Base-by-base conservation (phyloP, 1,284 basidiomycete genomes). In the Ceratobasidium sp. region DNA sequence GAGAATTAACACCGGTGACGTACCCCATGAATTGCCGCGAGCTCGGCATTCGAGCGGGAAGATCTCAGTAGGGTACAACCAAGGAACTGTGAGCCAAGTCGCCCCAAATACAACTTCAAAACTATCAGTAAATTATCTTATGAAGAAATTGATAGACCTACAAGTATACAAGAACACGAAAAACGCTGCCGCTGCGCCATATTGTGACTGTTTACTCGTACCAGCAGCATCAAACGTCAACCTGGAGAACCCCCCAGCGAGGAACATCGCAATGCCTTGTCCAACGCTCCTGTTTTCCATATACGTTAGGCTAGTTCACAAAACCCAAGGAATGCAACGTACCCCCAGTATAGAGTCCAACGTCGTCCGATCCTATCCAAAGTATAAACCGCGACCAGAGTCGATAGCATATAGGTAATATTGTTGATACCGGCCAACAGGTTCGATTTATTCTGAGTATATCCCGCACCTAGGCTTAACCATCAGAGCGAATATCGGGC, bases 321-420 rank as follows among this genome's bases (percentile, higher is more conserved):
- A 18, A 32, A 3, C 4, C 12, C 9, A 41, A 28, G 8, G 36
- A 9, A 16, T 18, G 39, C 18, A 14, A 46, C 65, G 26, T 45
- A 69, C 65, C 82, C 82, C 82, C 82, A 84, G 81, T 83, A 85
- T 16, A 85, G 79, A 3, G 84, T 83, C 72, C 84, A 78, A 36
- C 85, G 82, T 4, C 85, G 81, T 30, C 85, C 85, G 79, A 84
- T 84, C 28, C 83, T 79, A 75, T 85, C 84, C 53, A 85, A 84
- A 16, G 84, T 84, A 18, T 82, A 76, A 18, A 84, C 83, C 32
- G 83, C 83, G 52, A 85, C 76, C 43, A 84, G 79, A 0, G 84
- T 85, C 50, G 82, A 79, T 28, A 85, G 74, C 80, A 82, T 82
- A 76, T 85, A 85, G 28, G 83, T 85, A 69, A 84, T 79, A 26